phyloP scores from a whole-genome alignment of 768 basidiomycete genomes.

The Mycena olivaceomarginata region DNA sequence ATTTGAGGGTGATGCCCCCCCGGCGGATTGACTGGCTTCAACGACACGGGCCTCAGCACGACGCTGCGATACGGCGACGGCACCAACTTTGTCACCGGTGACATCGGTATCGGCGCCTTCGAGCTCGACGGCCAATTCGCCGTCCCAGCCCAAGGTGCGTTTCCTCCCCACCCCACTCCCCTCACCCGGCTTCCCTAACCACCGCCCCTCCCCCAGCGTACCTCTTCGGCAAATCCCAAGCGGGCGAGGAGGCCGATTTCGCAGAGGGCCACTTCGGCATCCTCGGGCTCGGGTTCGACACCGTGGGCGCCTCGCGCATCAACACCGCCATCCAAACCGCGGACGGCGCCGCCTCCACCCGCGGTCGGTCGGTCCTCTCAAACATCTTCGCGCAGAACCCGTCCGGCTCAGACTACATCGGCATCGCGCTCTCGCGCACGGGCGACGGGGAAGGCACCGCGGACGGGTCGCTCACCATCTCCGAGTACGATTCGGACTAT shows the following conservation, averaged over 20 bases:
- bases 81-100: constrained; percentile 13
- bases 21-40: neutral
- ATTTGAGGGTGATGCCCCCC: constrained; percentile 10
- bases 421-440: constrained; percentile 11
- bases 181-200: too few relatives aligned
- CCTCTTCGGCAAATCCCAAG: neutral
- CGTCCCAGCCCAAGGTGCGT: constrained; percentile 6
- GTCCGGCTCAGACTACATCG: neutral
- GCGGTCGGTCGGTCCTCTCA: constrained; percentile 14
- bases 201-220: neutral
- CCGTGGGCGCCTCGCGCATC: neutral
- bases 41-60: constrained; percentile 17
- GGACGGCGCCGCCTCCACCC: neutral
- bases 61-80: constrained; percentile 17
- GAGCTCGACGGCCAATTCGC: neutral
- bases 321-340: constrained; percentile 1
- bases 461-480: constrained; percentile 16
- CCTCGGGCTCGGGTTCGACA: constrained; percentile 21
- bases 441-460: constrained; percentile 16
- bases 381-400: constrained; percentile 21
- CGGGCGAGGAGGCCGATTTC: constrained; percentile 14
- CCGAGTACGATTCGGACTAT: constrained; percentile 11
- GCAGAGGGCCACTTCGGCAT: constrained; percentile 9
- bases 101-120: constrained; percentile 14
- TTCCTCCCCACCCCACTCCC: too few relatives aligned